These are phyloP conservation scores for Zygoascus biomembranicola DNA, from an alignment of 805 yeast genomes.

Conservation along the genomic window DNA sequence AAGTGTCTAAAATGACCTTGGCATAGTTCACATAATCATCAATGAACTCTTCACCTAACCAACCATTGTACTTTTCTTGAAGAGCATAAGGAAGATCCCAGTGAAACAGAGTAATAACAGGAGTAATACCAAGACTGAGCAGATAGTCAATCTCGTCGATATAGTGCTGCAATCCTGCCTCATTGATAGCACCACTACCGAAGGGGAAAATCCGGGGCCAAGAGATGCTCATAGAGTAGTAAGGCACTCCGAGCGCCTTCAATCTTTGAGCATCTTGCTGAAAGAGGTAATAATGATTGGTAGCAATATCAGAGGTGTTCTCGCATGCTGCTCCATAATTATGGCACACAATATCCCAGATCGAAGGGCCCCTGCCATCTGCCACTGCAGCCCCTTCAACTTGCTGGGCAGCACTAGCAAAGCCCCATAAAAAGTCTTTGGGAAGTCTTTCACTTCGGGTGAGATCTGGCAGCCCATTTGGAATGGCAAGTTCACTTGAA, in stretches of 20 bases:
- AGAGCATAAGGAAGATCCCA: slow-evolving; percentile 27
- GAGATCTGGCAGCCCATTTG: slow-evolving; percentile 3
- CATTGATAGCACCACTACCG: slow-evolving; percentile 18
- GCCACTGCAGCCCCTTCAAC: slow-evolving; percentile 31
- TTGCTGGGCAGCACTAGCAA: slow-evolving; percentile 30
- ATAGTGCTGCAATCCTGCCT: slow-evolving; percentile 26
- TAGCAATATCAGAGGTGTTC: slow-evolving; percentile 19
- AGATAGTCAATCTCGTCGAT: slow-evolving; percentile 24
- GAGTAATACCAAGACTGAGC: slow-evolving; percentile 19
- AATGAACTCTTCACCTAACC: slow-evolving; percentile 21
- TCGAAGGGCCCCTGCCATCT: slow-evolving; percentile 28
- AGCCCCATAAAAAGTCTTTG: slow-evolving; percentile 19
- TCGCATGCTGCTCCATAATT: slow-evolving; percentile 9
- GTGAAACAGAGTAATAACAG: slow-evolving; percentile 28
- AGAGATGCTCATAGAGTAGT: slow-evolving; percentile 28
- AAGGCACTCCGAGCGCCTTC: slow-evolving; percentile 27
- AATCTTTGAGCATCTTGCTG: slow-evolving; percentile 28
- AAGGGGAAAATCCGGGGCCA: slow-evolving; percentile 31
- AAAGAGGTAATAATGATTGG: slow-evolving; percentile 29
- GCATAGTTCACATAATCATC: slow-evolving; percentile 30
- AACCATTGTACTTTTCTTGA: slow-evolving; percentile 21
- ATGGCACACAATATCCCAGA: slow-evolving; percentile 21
- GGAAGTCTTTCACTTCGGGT: slow-evolving; percentile 3
- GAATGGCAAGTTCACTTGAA: slow-evolving; percentile 2
- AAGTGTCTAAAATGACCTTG: slow-evolving; percentile 25